Base-by-base conservation (phyloP, 73 alveolate species). In the Urostyla sp. region DNA sequence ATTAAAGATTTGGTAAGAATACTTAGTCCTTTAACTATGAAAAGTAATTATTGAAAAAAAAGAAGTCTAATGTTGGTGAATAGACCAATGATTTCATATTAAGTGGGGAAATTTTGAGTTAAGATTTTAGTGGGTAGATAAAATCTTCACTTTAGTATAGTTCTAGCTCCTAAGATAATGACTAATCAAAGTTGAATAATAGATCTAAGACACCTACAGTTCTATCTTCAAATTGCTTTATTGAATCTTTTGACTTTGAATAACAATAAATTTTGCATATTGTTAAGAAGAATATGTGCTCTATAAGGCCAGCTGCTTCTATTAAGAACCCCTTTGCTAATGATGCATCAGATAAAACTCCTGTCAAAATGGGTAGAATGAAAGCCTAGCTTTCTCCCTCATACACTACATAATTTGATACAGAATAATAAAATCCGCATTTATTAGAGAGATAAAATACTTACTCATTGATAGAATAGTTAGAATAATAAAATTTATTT, bases 191-290 rank as follows among this genome's bases (percentile, higher is more conserved):
- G 11, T 16, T 6, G 51, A n/a, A 55, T 6, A 59, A 32, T n/a
- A 59, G 76, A 34, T 59, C 76, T 8, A 59, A 59, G 56, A 59
- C 76, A 31, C 76, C 76, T 4, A 59, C 76, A 35, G 76, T 59
- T 3, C 34, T 35, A 59, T 59, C 76, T n/a, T 59, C 76, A 34
- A 59, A 35, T 28, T 28, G 57, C 55, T 59, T 59, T 21, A 32
- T 32, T n/a, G 15, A 59, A 32, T 59, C 76, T 10, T 59, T 59
- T 59, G 52, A 59, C 20, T n/a, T 13, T 35, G 76, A 59, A 59
- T 6, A 24, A 59, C 32, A 20, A 15, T 32, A 40, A 40, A 40
- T n/a, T 20, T 32, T 32, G 32, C 57, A 59, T n/a, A 36, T 18
- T 6, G 76, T 11, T 35, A 59, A 36, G 32, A n/a, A 59, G 34